Evolutionary conservation across 371 early-diverging fungal genomes (phyloP).

Genomic region (Mucor circinelloides): DNA sequence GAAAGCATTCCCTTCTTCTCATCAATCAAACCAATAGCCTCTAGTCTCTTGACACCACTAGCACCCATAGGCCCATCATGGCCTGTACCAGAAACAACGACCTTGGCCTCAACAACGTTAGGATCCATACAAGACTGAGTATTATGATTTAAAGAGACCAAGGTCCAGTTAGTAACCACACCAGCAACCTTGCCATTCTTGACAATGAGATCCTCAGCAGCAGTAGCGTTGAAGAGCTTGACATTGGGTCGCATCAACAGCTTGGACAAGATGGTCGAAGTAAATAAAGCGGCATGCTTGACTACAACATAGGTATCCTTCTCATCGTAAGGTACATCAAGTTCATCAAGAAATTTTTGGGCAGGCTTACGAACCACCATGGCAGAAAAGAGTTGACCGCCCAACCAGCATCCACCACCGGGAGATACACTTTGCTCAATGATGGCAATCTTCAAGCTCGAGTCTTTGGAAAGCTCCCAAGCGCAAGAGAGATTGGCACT

Average conservation of each 20-base stretch:
- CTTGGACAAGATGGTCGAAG: constrained; percentile 75
- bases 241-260: constrained; percentile 68
- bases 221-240: constrained; percentile 80
- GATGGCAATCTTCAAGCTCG: constrained; percentile 65
- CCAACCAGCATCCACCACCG: constrained; percentile 79
- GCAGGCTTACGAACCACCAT: constrained; percentile 77
- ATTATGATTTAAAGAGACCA: constrained; percentile 67
- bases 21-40: constrained; percentile 61
- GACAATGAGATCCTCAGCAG: constrained; percentile 75
- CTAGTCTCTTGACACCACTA: constrained; percentile 70
- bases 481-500: constrained; percentile 67
- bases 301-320: constrained; percentile 76
- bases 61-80: constrained; percentile 82
- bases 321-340: constrained; percentile 74
- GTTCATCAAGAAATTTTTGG: constrained; percentile 64
- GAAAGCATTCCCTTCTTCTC: constrained; percentile 67
- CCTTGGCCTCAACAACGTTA: constrained; percentile 69
- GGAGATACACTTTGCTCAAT: constrained; percentile 71
- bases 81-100: constrained; percentile 72
- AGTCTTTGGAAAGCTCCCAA: constrained; percentile 72
- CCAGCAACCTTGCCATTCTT: constrained; percentile 57
- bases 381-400: constrained; percentile 75
- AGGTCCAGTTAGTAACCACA: constrained; percentile 80
- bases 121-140: constrained; percentile 85
- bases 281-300: constrained; percentile 76